phyloP scores from a whole-genome alignment of 1,139 yeast species.

The Candida buenavistaensis region DNA sequence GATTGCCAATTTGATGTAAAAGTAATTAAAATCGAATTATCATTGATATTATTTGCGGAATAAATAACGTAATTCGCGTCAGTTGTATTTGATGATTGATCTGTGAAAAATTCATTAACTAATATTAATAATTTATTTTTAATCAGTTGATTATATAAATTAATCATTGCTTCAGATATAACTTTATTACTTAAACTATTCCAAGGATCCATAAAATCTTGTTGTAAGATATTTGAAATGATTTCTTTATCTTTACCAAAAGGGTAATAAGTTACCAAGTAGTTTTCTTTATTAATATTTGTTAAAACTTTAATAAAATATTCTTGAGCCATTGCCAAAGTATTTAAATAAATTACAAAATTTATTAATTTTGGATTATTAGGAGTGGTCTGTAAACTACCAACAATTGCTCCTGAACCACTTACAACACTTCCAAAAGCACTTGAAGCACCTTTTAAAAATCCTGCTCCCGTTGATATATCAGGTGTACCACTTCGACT shows the following conservation, averaged over 20 bases:
- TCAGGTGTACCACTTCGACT: slow-evolving; percentile 37
- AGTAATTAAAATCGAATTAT: slow-evolving; percentile 31
- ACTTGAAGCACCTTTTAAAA: slow-evolving; percentile 47
- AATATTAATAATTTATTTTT: slow-evolving; percentile 48
- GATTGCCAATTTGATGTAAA: slow-evolving; percentile 67
- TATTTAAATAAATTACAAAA: slow-evolving; percentile 58
- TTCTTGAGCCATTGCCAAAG: slow-evolving; percentile 57
- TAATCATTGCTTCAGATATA: slow-evolving; percentile 52
- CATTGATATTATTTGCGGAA: slow-evolving; percentile 31
- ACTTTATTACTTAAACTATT: slow-evolving; percentile 43
- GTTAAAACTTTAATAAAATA: slow-evolving; percentile 52
- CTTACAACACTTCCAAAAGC: slow-evolving; percentile 48
- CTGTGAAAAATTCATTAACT: slow-evolving; percentile 56
- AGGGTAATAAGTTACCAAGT: slow-evolving; percentile 48
- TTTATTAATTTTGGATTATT: slow-evolving; percentile 41
- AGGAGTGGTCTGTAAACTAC: slow-evolving; percentile 19
- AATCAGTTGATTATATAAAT: slow-evolving; percentile 59
- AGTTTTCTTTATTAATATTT: slow-evolving; percentile 26
- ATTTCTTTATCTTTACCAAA: slow-evolving; percentile 54
- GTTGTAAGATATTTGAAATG: slow-evolving; percentile 39
- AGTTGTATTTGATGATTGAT: slow-evolving; percentile 29
- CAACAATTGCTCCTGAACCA: slow-evolving; percentile 23
- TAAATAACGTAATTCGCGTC: slow-evolving; percentile 41
- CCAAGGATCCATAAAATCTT: slow-evolving; percentile 42
- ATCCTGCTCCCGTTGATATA: slow-evolving; percentile 32